Conservation (phyloP, 805 yeast species). For the Myxozyma lipomycoides region DNA sequence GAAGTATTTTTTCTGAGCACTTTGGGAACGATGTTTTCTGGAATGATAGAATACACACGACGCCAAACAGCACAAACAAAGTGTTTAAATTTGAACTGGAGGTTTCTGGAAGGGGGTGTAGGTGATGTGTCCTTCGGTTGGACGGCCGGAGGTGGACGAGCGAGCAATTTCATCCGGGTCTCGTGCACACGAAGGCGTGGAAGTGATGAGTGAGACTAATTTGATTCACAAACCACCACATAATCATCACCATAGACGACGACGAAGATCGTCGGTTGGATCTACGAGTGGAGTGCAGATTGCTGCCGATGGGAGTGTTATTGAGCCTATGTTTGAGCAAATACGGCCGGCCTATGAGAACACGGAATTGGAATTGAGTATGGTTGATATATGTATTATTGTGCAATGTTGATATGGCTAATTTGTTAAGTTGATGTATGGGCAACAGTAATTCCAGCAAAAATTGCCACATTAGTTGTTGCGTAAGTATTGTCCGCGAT, state of each 20-base stretch:
- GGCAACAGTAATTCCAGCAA: constrained; percentile 36
- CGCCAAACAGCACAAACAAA: too few relatives aligned
- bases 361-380: constrained; percentile 19
- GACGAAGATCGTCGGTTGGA: not conserved
- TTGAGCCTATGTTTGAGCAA: constrained; percentile 10
- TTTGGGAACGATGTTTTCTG: too few relatives aligned
- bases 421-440: constrained; percentile 33
- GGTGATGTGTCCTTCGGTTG: too few relatives aligned
- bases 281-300: not conserved
- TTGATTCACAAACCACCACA: constrained; percentile 19
- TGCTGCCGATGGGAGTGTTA: not conserved
- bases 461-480: constrained; percentile 31
- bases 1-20: too few relatives aligned
- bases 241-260: constrained; percentile 17
- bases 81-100: too few relatives aligned
- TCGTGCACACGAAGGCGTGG: not conserved
- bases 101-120: too few relatives aligned
- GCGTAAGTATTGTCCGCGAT: constrained; percentile 26
- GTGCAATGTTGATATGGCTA: too few relatives aligned
- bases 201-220: constrained; percentile 1
- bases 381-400: too few relatives aligned
- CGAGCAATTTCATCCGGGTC: not conserved
- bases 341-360: constrained; percentile 10
- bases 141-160: too few relatives aligned
- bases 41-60: too few relatives aligned